phyloP scores from a whole-genome alignment of 139 green algal genomes.

The Volvox reticuliferus region DNA sequence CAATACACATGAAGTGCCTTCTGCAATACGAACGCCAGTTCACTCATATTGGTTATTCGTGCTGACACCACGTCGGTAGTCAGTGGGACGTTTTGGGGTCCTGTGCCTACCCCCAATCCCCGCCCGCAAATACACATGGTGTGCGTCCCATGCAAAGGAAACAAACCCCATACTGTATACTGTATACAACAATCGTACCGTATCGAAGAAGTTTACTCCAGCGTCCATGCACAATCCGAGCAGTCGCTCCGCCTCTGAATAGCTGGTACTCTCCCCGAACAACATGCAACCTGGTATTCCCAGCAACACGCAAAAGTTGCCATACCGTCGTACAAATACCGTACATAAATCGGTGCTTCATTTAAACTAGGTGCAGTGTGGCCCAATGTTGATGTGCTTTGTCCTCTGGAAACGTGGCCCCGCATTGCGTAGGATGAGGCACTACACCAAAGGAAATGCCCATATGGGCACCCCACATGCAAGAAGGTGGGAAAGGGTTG shows the following conservation, averaged over 20 bases:
- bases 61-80: too few species aligned
- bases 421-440: neutral
- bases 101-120: too few species aligned
- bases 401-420: neutral
- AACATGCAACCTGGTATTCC: conserved; percentile 87
- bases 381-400: neutral
- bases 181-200: conserved; percentile 53
- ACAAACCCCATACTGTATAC: too few species aligned
- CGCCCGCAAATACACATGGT: too few species aligned
- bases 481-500: too few species aligned
- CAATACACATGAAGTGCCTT: too few species aligned
- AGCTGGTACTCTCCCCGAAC: conserved; percentile 82
- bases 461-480: neutral
- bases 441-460: neutral
- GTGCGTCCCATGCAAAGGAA: too few species aligned
- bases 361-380: neutral
- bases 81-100: too few species aligned
- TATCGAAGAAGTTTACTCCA: conserved; percentile 92
- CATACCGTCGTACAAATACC: neutral
- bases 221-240: conserved; percentile 72
- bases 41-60: too few species aligned
- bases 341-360: neutral
- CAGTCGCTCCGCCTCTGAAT: conserved; percentile 55
- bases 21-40: too few species aligned
- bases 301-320: neutral